Base-by-base conservation (phyloP, 2,329 filamentous ascomycete species). In the Colletotrichum sp. region DNA sequence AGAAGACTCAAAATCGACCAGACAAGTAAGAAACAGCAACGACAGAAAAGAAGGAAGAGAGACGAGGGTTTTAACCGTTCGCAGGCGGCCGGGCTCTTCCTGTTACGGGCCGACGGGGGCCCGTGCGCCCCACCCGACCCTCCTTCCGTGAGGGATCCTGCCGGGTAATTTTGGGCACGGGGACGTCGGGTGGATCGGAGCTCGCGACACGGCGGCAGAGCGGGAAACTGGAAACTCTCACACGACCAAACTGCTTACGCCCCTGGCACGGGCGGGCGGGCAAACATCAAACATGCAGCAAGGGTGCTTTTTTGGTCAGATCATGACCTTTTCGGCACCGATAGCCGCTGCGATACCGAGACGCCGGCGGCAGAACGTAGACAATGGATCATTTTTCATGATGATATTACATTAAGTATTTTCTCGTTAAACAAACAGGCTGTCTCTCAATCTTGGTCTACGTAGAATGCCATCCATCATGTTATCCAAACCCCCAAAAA, bases 101-200 rank as follows among this genome's bases (percentile, higher is more conserved):
- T 66, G 57, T 58, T 43, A 64, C 73, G 73, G 74, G 52, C 74
- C 71, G 74, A 74, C 13, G 60, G 71, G 57, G 71, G 74, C 28
- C 76, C 76, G 75, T 76, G 73, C 73, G 21, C 73, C 60, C 69
- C 48, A 67, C 70, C 75, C 68, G 75, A 74, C 64, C 65, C 64
- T 60, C 64, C 61, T 73, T 74, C 74, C 74, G 76, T 74, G 74
- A 76, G 60, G 72, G 76, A 77, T 74, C 76, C 74, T 77, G 57
- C 74, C 71, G 70, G 74, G 76, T 71, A 77, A 68, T 74, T 77
- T 75, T 77, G 76, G 73, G 76, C 71, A 77, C 73, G 73, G 61
- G 61, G 61, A 38, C 21, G 61, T 64, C 32, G 63, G 61, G 70
- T 66, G 36, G 34, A 57, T 68, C 57, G 70, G 65, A 24, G 64